Conservation (phyloP, 1,139 yeast species). For the Suhomyces taliae region DNA sequence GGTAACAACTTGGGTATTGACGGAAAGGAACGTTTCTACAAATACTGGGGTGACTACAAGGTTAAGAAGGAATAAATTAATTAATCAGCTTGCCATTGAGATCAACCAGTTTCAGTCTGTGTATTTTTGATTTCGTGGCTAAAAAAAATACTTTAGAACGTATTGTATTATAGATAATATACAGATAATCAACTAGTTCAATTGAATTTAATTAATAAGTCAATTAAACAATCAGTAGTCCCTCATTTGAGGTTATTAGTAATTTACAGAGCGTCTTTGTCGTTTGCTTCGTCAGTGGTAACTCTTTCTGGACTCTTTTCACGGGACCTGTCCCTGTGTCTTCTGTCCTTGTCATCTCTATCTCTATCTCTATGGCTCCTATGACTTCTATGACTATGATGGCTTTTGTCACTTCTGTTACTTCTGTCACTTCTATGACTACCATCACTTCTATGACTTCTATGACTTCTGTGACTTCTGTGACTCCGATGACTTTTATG, state of each 20-base stretch:
- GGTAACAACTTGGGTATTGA: slow-evolving; percentile 26
- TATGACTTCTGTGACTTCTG: slow-evolving; percentile 5
- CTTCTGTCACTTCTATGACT: slow-evolving; percentile 5
- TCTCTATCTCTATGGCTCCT: not conserved
- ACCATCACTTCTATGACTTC: slow-evolving; percentile 2
- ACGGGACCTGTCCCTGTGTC: not conserved
- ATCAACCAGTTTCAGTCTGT: too few species aligned
- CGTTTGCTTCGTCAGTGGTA: not conserved
- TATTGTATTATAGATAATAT: not conserved
- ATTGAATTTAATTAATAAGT: too few species aligned
- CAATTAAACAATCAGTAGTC: too few species aligned
- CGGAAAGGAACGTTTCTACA: slow-evolving; percentile 34
- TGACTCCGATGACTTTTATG: not conserved
- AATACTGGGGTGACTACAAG: slow-evolving; percentile 27
- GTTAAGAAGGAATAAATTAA: slow-evolving; percentile 10
- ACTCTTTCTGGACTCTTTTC: slow-evolving; percentile 4
- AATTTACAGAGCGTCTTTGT: too few species aligned
- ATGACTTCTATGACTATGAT: slow-evolving; percentile 8
- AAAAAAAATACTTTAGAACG: too few species aligned
- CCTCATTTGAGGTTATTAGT: too few species aligned
- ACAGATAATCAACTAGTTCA: not conserved
- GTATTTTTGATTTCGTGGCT: too few species aligned
- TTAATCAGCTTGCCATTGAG: too few species aligned
- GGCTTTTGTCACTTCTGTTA: slow-evolving; percentile 5
- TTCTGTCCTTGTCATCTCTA: slow-evolving; percentile 4